A percentile compares a stretch with the other conserved stretches of the same genome.
phyloP scores from a whole-genome alignment of 2,329 filamentous ascomycete genomes.

The Colletotrichum zoysiae region DNA sequence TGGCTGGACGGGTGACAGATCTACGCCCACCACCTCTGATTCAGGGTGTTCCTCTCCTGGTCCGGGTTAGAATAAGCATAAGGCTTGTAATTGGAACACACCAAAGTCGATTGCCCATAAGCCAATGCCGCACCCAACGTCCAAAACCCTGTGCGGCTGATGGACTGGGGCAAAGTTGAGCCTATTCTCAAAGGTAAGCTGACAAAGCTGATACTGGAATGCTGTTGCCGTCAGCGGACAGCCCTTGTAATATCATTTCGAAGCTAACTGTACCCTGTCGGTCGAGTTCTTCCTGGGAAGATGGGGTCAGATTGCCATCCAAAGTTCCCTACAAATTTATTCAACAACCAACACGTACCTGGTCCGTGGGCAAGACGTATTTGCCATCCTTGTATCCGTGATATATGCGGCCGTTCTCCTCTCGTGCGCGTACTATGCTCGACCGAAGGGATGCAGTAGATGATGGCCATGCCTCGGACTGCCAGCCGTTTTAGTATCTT shows the following conservation, averaged over 20 bases:
- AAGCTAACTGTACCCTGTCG: constrained; percentile 45
- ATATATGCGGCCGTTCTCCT: constrained; percentile 55
- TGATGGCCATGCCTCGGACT: constrained; percentile 48
- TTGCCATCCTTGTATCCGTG: constrained; percentile 55
- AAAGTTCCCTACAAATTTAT: not conserved
- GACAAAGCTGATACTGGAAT: constrained; percentile 54
- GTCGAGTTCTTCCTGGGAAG: constrained; percentile 51
- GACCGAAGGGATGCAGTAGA: constrained; percentile 51
- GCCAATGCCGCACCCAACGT: constrained; percentile 65
- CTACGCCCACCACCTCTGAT: constrained; percentile 57
- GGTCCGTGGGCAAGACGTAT: constrained; percentile 55
- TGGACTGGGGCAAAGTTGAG: constrained; percentile 60
- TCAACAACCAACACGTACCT: constrained; percentile 44
- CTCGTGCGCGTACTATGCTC: constrained; percentile 47
- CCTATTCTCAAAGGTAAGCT: constrained; percentile 57
- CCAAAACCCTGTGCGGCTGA: constrained; percentile 57
- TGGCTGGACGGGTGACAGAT: constrained; percentile 63
- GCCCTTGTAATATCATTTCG: not conserved
- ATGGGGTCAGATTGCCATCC: constrained; percentile 31
- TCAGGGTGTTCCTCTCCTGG: constrained; percentile 56
- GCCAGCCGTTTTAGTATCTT: constrained; percentile 7
- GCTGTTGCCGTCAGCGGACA: constrained; percentile 40
- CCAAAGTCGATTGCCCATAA: constrained; percentile 66
- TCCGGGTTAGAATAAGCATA: not conserved
- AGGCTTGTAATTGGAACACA: constrained; percentile 37